Evolutionary conservation across 345 rosid species (phyloP), one percentile per base, ranked within the genome.

Genomic region (Camelina sativa): DNA sequence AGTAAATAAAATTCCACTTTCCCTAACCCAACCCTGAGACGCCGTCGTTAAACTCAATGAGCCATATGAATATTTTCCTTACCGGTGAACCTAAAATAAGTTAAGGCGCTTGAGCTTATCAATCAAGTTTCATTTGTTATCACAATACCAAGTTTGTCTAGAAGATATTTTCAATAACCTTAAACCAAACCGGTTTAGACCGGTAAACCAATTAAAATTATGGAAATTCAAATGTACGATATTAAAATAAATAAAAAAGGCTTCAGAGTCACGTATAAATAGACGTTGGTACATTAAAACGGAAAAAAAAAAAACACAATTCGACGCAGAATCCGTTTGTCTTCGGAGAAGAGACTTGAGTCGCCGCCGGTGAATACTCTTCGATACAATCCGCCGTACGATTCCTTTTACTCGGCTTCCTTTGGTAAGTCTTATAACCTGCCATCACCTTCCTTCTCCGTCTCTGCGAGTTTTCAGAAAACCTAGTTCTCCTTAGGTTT

Each of bases 1-100:
- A 55, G 78, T 35, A 55, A 65, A 65, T 57, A 65, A 67, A 32
- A 7, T 25, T 44, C 7, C 32, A 64, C 37, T 38, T 43, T 63
- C 70, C 32, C 20, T 44, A 11, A n/a, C 11, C 7, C 28, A 23
- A 38, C 19, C 19, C 30, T 32, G 28, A 47, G 16, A 13, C 47
- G 16, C 5, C 16, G 47, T 13, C 16, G n/a, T 41, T 41, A 25
- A 11, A 41, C 46, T 41, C 46, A 41, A 41, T 11, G 46, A 41
- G 13, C n/a, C 46, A 41, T 25, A 25, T 25, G 28, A 25, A 25
- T 25, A 25, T 25, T 25, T 25, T 25, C 28, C 28, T 25, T 25
- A 25, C 28, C 28, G 4, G 28, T 25, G 28, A 25, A 25, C 28
- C 28, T 25, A 25, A 25, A 25, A 4, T 16, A 17, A 59, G 25